Conservation (phyloP, 2,329 filamentous ascomycete genomes). For the Lasiodiplodia sp. region DNA sequence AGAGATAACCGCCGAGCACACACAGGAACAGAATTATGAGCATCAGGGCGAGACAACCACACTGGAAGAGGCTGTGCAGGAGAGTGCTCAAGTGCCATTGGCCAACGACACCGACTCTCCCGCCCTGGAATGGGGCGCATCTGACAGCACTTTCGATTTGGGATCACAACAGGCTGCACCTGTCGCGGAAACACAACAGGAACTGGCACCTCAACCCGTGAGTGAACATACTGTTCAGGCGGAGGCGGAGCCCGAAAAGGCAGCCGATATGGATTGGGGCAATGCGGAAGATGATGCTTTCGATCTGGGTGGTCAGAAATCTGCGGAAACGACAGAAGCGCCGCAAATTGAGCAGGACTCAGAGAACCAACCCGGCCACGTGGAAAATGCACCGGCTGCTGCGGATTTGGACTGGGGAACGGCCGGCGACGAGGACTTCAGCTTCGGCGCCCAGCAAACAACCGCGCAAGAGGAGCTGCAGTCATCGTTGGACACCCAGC, state of each 20-base stretch:
- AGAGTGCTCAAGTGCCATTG: slow-evolving; percentile 51
- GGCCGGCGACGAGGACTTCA: slow-evolving; percentile 30
- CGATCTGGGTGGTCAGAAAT: background rate
- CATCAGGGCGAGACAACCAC: slow-evolving; percentile 55
- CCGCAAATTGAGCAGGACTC: background rate
- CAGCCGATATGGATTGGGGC: slow-evolving; percentile 44
- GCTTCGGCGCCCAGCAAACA: slow-evolving; percentile 2
- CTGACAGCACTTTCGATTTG: slow-evolving; percentile 29
- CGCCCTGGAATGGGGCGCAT: slow-evolving; percentile 34
- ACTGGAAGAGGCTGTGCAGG: slow-evolving; percentile 55
- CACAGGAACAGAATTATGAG: slow-evolving; percentile 51
- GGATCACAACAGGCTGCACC: background rate
- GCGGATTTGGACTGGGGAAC: slow-evolving; percentile 31
- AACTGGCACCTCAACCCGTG: background rate
- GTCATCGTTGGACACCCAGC: background rate
- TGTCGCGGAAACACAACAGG: background rate
- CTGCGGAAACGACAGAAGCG: background rate
- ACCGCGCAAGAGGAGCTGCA: background rate
- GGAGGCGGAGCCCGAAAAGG: background rate
- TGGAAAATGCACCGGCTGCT: slow-evolving; percentile 34
- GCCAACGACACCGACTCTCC: slow-evolving; percentile 50
- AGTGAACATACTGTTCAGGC: background rate
- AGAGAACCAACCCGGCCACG: background rate
- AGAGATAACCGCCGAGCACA: slow-evolving; percentile 33
- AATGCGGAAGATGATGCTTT: slow-evolving; percentile 44